Base-by-base conservation (phyloP, 1,284 basidiomycete species). In the Uromyces viciae-fabae region DNA sequence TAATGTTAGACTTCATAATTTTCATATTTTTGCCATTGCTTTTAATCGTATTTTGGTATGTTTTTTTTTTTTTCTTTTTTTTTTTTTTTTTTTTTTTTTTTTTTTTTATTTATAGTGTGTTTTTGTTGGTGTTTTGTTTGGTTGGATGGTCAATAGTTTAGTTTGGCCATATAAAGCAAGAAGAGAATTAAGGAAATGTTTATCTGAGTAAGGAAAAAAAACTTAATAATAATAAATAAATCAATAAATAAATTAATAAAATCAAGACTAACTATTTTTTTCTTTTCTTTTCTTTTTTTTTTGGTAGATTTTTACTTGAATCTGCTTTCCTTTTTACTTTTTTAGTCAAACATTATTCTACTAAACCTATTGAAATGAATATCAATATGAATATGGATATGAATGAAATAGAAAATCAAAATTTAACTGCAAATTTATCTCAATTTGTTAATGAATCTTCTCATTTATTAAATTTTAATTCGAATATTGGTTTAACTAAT, bases 1-100 rank as follows among this genome's bases (percentile, higher is more conserved):
- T 83, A 84, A 85, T 83, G 86, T 79, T 28, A 66, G 77, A 4
- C 66, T 71, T 68, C 52, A 72, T 43, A 40, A 79, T 42, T 38
- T 62, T 17, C 52, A 72, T 40, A 79, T 79, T 22, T 42, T 79
- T 14, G 19, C 40, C n/a, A 79, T 56, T 28, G 77, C 77, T 9
- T 79, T 71, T 49, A 68, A 68, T 31, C 66, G 77, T 17, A 49
- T 79, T 17, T 40, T 62, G 11, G 77, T 79, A 58, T 58, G 68
- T 62, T 17, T 19, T 15, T 43, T 25, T 28, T 19, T 42, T n/a
- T 46, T 7, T 42, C 4, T 31, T n/a, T 2, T 38, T 2, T 8
- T 68, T 43, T 14, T 46, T 28, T 14, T 9, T 42, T 33, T 38
- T 75, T 56, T 54, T 36, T 17, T 15, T 36, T 62, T 42, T 54